Evolutionary conservation across 1,284 basidiomycete genomes (phyloP), one percentile per base, ranked within the genome.

Genomic region (Sanghuangporus sanghuang): DNA sequence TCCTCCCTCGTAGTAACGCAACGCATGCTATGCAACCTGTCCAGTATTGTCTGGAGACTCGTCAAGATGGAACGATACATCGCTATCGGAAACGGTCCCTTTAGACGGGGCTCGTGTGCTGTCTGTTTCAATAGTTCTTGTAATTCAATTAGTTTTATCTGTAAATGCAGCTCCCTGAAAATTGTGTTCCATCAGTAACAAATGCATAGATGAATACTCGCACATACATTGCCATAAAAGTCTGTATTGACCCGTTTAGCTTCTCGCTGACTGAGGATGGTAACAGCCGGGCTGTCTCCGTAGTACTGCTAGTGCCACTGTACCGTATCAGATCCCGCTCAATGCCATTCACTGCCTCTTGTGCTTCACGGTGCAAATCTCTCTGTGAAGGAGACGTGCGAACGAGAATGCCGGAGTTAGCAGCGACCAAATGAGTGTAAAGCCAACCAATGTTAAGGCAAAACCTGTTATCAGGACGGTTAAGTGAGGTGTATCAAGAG

Each of bases 1-100:
- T 96, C 95, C 72, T 95, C 90, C 35, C 94, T 84, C 0, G 93
- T 93, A 2, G 93, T 97, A 9, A 98, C 95, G 71, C 93, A 96
- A 49, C 95, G 85, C 91, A 98, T 96, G 69, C 91, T 92, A 73
- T 98, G 96, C 64, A 99, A 77, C 71, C 83, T 87, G 72, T 96
- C 94, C 65, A 96, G 77, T 67, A 98, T 95, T 4, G 87, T 88
- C 73, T 98, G 96, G 68, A 96, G 79, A 69, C 89, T 90, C 0
- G 88, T 87, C 71, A 99, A 77, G 63, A 98, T 89, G 7, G 86
- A 85, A 6, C 91, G 86, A 71, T 98, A 99, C 8, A 95, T 78
- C 48, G 83, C 71, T 67, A 92, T 75, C 57, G 93, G 92, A 75
- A 96, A 98, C 0, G 94, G 93, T 0, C 95, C 95, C 73, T 98